A percentile compares a stretch with the other conserved stretches of the same genome.
These are phyloP conservation scores for Fomes fomentarius DNA, from an alignment of 1,284 basidiomycete genomes.

Conservation along the genomic window DNA sequence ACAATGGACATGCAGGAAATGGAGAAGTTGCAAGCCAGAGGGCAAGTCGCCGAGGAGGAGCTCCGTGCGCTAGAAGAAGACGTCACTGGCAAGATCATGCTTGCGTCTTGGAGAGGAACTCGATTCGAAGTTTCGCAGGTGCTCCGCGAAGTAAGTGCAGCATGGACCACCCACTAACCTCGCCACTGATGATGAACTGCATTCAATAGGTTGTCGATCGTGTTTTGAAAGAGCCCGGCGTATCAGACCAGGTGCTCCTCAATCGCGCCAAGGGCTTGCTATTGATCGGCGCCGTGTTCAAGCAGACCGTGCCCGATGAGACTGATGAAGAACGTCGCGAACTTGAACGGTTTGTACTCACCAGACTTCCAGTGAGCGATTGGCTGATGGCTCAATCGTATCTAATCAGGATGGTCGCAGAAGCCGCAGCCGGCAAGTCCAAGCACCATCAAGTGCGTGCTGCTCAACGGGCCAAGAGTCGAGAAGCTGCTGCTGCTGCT, in stretches of 20 bases:
- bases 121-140: conserved; percentile 91
- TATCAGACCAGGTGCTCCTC: conserved; percentile 69
- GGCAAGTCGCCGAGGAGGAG: conserved; percentile 84
- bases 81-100: conserved; percentile 93
- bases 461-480: conserved; percentile 24
- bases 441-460: conserved; percentile 51
- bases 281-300: conserved; percentile 86
- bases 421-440: conserved; percentile 54
- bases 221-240: conserved; percentile 77
- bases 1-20: conserved; percentile 71
- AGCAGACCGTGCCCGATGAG: conserved; percentile 81
- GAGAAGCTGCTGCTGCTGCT: conserved; percentile 4
- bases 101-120: conserved; percentile 95
- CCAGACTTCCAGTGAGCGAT: too few relatives aligned
- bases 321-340: conserved; percentile 91
- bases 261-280: conserved; percentile 89
- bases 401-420: conserved; percentile 35
- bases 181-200: neutral
- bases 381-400: too few relatives aligned
- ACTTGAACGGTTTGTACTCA: conserved; percentile 71
- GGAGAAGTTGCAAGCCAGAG: conserved; percentile 88
- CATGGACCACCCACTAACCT: neutral
- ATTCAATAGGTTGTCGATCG: conserved; percentile 65
- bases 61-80: conserved; percentile 90
- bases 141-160: conserved; percentile 59